phyloP scores from a whole-genome alignment of 2,329 filamentous ascomycete species.

The Hypoxylon sp. region DNA sequence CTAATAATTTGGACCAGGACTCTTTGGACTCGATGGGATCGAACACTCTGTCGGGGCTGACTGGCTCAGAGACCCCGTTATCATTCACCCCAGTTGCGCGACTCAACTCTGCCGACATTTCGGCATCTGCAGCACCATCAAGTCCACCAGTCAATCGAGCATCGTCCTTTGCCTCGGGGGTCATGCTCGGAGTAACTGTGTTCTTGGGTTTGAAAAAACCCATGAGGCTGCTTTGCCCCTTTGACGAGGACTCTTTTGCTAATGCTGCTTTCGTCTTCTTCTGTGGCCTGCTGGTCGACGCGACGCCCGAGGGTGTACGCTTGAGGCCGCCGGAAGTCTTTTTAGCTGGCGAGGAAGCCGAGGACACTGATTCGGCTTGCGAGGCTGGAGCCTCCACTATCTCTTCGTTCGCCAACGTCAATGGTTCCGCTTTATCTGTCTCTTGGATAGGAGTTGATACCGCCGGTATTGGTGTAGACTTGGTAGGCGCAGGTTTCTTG shows the following conservation, averaged over 20 bases:
- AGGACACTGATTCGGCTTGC: conserved; percentile 22
- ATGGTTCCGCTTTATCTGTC: conserved; percentile 6
- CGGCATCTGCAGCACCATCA: conserved; percentile 27
- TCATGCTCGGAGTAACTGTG: conserved; percentile 30
- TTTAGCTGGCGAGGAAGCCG: conserved; percentile 34
- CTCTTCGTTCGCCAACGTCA: conserved; percentile 2
- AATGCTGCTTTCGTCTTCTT: conserved; percentile 51
- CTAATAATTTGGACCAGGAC: conserved; percentile 85
- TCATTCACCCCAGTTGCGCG: conserved; percentile 17
- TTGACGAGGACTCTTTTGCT: conserved; percentile 46
- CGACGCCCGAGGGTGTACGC: conserved; percentile 38
- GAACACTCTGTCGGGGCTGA: conserved; percentile 56
- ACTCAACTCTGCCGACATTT: conserved; percentile 8
- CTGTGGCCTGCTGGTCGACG: conserved; percentile 42
- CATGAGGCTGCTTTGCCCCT: conserved; percentile 68
- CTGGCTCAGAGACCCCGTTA: not conserved
- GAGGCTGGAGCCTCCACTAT: conserved; percentile 35
- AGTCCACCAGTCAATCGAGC: conserved; percentile 5
- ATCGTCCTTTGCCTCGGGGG: conserved; percentile 19
- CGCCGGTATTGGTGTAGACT: conserved; percentile 30
- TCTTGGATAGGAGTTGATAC: conserved; percentile 27
- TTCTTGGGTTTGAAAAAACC: conserved; percentile 79
- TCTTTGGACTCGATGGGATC: conserved; percentile 79
- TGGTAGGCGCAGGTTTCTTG: conserved; percentile 56
- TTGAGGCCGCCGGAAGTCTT: conserved; percentile 39